Base-by-base conservation (phyloP, 305 asterid species). In the Euphrasia arctica region DNA sequence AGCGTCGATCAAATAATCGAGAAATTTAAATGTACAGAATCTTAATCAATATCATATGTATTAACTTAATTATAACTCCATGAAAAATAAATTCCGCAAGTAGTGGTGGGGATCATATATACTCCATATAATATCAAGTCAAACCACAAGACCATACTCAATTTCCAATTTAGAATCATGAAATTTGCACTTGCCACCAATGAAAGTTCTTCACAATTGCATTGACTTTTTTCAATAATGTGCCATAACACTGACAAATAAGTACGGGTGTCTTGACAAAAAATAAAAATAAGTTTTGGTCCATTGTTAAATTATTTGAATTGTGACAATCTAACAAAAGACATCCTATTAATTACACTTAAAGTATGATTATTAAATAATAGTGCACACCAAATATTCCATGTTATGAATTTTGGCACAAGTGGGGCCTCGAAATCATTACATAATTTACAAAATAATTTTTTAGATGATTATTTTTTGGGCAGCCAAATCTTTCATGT, bases 191-290 rank as follows among this genome's bases (percentile, higher is more conserved):
- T 32, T 32, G 36, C 36, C 36, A 32, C 36, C 36, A 72, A 71
- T 67, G 72, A 70, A 71, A 72, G 72, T n/a, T 9, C n/a, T 12
- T 15, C 12, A 1, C 80, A 75, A 79, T 79, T 76, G 66, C 61
- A 70, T 82, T 78, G 83, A 80, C 83, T 70, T 83, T 48, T 55
- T 71, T 80, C 72, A 74, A 74, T 73, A 73, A 67, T 74, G 79
- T 71, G 67, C 68, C 75, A 66, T 63, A 9, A 65, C 72, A 74
- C 70, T 14, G 39, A 60, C 70, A 75, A 66, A 28, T 36, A 45
- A 48, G 59, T 13, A 54, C 64, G 77, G 67, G 71, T 1, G 54
- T 49, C 71, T 76, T 73, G 86, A 85, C 83, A 58, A 75, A 55
- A 58, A 75, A 55, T 34, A 12, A 55, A 13, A 50, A 22, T 32